Base-by-base conservation (phyloP, 1,284 basidiomycete genomes). In the Cryptococcus sp. region DNA sequence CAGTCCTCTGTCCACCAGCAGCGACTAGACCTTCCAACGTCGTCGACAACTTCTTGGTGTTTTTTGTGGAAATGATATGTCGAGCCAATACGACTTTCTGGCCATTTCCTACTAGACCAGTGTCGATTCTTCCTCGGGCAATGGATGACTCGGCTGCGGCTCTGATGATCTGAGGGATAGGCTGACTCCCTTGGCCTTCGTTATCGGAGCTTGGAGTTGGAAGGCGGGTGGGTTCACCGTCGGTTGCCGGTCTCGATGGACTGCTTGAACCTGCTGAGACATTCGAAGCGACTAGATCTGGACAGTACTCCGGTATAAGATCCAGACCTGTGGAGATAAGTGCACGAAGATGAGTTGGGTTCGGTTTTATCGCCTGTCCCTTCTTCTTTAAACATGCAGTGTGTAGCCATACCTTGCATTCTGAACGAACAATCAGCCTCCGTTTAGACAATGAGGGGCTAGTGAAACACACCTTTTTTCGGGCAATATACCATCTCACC, bases 401-500 rank as follows among this genome's bases (percentile, higher is more conserved):
- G 43, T 67, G 65, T 38, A 56, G 63, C 65, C 65, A 67, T 56
- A 53, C 56, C 8, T 51, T 41, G 54, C 65, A 67, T 34, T 23
- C 65, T 64, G 52, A 3, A 4, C 41, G 23, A 11, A 44, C 50
- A 31, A 53, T 52, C 50, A 32, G 8, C 15, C 15, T 2, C 46
- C 30, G 15, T 7, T 32, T 32, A 37, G 6, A 23, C 23, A 23
- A 23, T 41, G 10, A 41, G 38, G n/a, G 10, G 10, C 14, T 15
- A 6, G 38, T 5, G 6, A 34, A 11, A 59, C 62, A 49, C 42
- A 66, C 62, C 46, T 23, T 14, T 11, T n/a, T 54, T 32, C 4
- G 61, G 54, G 43, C 65, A 67, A n/a, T 59, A 48, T 2, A 64
- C 58, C 65, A 67, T 67, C 4, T 59, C 54, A 3, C 52, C 57